Evolutionary conservation across 2,329 filamentous ascomycete genomes (phyloP).

Genomic region (Metarhizium humberi): DNA sequence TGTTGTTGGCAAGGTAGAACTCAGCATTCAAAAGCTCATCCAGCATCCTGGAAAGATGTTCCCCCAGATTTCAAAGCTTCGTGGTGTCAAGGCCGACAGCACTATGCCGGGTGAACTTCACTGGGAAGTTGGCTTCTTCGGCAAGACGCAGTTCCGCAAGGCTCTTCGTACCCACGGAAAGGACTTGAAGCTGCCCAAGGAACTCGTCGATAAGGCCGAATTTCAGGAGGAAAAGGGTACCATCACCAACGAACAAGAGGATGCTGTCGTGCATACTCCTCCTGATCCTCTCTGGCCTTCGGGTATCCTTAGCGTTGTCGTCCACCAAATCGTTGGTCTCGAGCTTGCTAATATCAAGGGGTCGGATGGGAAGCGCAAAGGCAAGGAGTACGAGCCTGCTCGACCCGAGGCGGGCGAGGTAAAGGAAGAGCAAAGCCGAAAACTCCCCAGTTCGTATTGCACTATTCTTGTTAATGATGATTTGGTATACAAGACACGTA

Average conservation of each 20-base stretch:
- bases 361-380: conserved; percentile 69
- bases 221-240: conserved; percentile 80
- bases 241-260: conserved; percentile 61
- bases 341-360: conserved; percentile 89
- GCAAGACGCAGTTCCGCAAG: conserved; percentile 78
- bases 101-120: conserved; percentile 88
- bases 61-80: conserved; percentile 73
- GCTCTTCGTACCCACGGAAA: conserved; percentile 82
- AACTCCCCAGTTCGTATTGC: conserved; percentile 85
- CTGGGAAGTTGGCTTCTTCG: conserved; percentile 95
- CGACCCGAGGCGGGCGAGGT: conserved; percentile 72
- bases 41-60: conserved; percentile 89
- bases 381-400: conserved; percentile 81
- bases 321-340: conserved; percentile 93
- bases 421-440: conserved; percentile 72
- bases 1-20: conserved; percentile 86
- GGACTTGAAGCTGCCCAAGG: conserved; percentile 65
- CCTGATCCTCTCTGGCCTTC: conserved; percentile 95
- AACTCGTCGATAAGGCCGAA: conserved; percentile 63
- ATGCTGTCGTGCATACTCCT: conserved; percentile 80
- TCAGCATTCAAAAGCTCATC: conserved; percentile 91
- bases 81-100: conserved; percentile 73
- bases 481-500: conserved; percentile 83
- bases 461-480: conserved; percentile 87
- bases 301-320: conserved; percentile 73